A percentile compares a stretch with the other conserved stretches of the same genome.
These are phyloP conservation scores for Morella rubra DNA, from an alignment of 306 rosid genomes.

Conservation along the genomic window DNA sequence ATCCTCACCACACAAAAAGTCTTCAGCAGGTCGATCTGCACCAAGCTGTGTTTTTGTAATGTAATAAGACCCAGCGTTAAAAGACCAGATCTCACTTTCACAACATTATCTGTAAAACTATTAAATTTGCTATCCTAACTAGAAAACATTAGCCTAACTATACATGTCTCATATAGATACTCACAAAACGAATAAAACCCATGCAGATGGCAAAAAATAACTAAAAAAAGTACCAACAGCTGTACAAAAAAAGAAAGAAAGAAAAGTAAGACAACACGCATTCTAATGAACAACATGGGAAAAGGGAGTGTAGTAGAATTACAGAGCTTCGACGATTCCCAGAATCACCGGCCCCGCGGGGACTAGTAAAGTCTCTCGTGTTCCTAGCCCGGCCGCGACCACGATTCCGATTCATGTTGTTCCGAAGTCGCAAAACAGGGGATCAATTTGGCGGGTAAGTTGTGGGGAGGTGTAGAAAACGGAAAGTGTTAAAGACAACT, in stretches of 20 bases:
- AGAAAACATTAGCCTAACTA: no score
- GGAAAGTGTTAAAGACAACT: not conserved
- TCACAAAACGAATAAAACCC: no score
- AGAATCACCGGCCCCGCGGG: not conserved
- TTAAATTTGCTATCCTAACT: no score
- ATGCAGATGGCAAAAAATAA: no score
- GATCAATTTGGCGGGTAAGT: constrained; percentile 14
- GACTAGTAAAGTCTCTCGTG: not conserved
- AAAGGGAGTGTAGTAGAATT: not conserved
- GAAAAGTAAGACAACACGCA: not conserved
- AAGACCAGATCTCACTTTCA: no score
- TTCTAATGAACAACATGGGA: not conserved
- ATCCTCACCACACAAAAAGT: not conserved
- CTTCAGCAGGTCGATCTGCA: not conserved
- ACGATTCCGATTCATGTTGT: constrained; percentile 12
- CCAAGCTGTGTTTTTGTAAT: constrained; percentile 9
- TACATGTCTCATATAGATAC: no score
- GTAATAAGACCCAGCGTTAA: not conserved
- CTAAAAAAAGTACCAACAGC: no score
- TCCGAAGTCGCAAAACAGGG: not conserved
- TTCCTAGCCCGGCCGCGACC: constrained; percentile 13
- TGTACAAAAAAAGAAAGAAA: not conserved
- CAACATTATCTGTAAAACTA: no score
- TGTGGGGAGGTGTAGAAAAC: not conserved
- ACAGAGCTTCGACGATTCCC: not conserved